These are phyloP conservation scores for Cystobasidiaceae sp. DNA, from an alignment of 1,284 basidiomycete genomes.

Conservation along the genomic window DNA sequence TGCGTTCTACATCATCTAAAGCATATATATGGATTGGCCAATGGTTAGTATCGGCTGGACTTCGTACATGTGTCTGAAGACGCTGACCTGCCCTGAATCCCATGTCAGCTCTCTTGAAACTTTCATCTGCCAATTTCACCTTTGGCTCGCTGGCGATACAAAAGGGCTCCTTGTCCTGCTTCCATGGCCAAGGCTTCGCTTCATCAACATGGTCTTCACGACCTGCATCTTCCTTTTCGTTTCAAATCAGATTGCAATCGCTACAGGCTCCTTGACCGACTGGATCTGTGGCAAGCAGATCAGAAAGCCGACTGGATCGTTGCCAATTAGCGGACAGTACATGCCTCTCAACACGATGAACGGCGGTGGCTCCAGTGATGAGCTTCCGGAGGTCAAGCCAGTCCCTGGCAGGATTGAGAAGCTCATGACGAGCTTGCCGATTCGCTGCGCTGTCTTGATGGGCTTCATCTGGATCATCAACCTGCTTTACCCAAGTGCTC, in stretches of 20 bases:
- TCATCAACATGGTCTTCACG: conserved; percentile 68
- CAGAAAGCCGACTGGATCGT: conserved; percentile 3
- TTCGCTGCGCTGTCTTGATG: conserved; percentile 9
- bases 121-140: conserved; percentile 82
- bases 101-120: conserved; percentile 62
- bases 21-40: conserved; percentile 73
- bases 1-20: conserved; percentile 64
- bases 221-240: conserved; percentile 71
- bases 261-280: conserved; percentile 65
- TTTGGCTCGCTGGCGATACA: conserved; percentile 81
- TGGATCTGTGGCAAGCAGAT: conserved; percentile 57
- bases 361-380: not conserved
- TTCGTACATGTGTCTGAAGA: not conserved
- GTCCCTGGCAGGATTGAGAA: not conserved
- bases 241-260: conserved; percentile 66
- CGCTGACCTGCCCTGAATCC: not conserved
- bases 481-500: conserved; percentile 20
- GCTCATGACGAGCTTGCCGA: not conserved
- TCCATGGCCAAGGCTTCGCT: conserved; percentile 61
- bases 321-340: not conserved
- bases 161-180: conserved; percentile 74
- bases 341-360: not conserved
- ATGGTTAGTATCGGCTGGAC: conserved; percentile 48
- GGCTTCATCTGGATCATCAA: conserved; percentile 30
- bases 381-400: not conserved